These are phyloP conservation scores for Areca catechu DNA, from an alignment of 176 grass and related monocot species.

Conservation along the genomic window DNA sequence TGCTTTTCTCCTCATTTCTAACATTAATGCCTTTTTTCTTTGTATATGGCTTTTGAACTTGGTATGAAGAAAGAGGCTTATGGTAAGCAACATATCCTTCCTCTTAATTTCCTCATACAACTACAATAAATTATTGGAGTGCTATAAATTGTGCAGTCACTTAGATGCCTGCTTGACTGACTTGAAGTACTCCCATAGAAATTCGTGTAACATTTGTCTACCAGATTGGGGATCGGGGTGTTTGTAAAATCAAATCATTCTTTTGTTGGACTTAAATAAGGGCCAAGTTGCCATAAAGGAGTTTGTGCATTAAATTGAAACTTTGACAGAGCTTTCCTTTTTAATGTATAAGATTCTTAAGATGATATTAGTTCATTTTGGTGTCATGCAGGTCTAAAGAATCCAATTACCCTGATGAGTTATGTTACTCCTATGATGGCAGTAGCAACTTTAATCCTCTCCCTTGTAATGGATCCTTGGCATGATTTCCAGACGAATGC, in stretches of 20 bases:
- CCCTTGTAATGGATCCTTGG: constrained; percentile 92
- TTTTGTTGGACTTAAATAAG: no score
- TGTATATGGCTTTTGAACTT: constrained; percentile 41
- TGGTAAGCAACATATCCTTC: constrained; percentile 22
- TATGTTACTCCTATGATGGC: constrained; percentile 94
- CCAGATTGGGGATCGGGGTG: no score
- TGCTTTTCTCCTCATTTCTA: constrained; percentile 13
- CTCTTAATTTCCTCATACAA: not conserved
- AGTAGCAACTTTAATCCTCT: constrained; percentile 77
- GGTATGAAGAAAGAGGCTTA: constrained; percentile 49
- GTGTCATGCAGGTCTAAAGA: constrained; percentile 61
- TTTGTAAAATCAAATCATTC: no score
- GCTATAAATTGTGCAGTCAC: no score
- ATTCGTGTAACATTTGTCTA: no score
- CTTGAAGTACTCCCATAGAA: no score
- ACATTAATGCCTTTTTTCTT: constrained; percentile 23
- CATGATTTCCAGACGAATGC: constrained; percentile 63
- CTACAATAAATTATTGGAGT: not conserved
- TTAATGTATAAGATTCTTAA: not conserved
- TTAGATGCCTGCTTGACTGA: no score
- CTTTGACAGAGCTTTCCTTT: no score
- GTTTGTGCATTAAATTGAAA: no score
- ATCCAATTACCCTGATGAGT: constrained; percentile 97
- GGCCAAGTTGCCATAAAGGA: no score
- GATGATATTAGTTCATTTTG: constrained; percentile 26